Percentiles rank a stretch among this genome's conserved stretches.
These are phyloP conservation scores for Ceratobasidium theobromae DNA, from an alignment of 1,284 basidiomycete species.

Conservation along the genomic window DNA sequence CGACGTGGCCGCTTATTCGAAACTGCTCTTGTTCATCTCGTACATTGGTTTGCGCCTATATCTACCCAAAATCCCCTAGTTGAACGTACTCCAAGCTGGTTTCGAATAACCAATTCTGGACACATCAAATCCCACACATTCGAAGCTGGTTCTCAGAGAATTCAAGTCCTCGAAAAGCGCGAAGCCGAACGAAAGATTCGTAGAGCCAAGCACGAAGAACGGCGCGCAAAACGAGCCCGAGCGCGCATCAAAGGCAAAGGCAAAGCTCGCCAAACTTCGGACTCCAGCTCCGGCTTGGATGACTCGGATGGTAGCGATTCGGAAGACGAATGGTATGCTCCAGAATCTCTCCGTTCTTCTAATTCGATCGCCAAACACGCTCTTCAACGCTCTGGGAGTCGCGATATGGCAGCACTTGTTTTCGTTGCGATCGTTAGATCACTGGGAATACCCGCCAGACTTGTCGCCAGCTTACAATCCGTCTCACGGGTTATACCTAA, in stretches of 20 bases:
- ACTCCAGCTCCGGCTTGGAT: conserved; percentile 43
- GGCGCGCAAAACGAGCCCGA: conserved; percentile 36
- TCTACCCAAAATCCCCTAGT: conserved; percentile 24
- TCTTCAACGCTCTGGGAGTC: conserved; percentile 74
- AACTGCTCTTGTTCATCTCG: conserved; percentile 68
- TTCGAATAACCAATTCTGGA: conserved; percentile 48
- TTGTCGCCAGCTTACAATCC: conserved; percentile 89
- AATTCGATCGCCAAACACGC: conserved; percentile 91
- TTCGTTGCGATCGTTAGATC: conserved; percentile 90
- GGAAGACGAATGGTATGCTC: conserved; percentile 54
- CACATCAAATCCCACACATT: conserved; percentile 34
- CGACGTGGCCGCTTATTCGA: conserved; percentile 86
- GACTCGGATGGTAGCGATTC: conserved; percentile 56
- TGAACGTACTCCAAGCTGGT: conserved; percentile 65
- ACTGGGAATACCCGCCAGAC: conserved; percentile 81
- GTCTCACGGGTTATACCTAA: conserved; percentile 67
- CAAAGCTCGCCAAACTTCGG: conserved; percentile 38
- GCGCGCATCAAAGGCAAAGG: conserved; percentile 41
- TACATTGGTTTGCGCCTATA: conserved; percentile 61
- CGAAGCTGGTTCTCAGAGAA: conserved; percentile 27
- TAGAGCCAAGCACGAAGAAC: conserved; percentile 35
- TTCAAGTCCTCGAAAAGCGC: conserved; percentile 25
- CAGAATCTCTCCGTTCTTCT: conserved; percentile 58
- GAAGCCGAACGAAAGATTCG: conserved; percentile 31
- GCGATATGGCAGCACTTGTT: conserved; percentile 87